Evolutionary conservation across 257 asterid genomes (phyloP).

Genomic region (Nicotiana tomentosiformis): DNA sequence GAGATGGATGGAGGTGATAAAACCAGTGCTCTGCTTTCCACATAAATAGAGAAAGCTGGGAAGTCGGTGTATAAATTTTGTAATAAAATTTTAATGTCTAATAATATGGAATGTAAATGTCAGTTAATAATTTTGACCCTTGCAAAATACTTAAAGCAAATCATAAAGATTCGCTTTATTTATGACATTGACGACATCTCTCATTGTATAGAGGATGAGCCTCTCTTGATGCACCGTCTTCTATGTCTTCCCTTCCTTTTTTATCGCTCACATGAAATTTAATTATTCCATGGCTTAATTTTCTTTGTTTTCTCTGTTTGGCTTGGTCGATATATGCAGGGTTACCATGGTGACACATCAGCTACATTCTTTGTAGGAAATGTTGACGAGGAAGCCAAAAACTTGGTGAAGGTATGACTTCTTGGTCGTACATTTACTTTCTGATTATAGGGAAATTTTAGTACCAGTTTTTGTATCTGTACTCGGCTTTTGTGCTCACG

Average conservation of each 20-base stretch:
- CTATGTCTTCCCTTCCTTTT: not conserved
- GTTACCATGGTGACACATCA: constrained; percentile 98
- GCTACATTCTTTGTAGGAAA: constrained; percentile 87
- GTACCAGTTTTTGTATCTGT: not conserved
- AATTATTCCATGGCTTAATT: not conserved
- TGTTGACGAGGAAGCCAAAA: constrained; percentile 70
- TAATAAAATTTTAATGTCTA: not conserved
- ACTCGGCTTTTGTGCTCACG: not conserved
- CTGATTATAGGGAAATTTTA: not conserved
- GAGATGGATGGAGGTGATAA: not conserved
- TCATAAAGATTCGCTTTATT: not conserved
- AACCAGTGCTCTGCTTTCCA: too few species aligned
- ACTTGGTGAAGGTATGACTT: constrained; percentile 74
- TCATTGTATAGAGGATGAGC: not conserved
- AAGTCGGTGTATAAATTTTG: not conserved
- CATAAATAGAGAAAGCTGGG: not conserved
- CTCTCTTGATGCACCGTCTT: not conserved
- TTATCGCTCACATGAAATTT: not conserved
- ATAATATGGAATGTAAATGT: not conserved
- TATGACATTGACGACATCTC: not conserved
- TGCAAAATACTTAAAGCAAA: not conserved
- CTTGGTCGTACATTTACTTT: constrained; percentile 15
- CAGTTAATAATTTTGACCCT: not conserved
- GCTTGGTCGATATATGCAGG: constrained; percentile 41
- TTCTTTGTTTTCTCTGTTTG: constrained; percentile 12